Conservation (phyloP, 805 yeast genomes). For the Candida ponderosae region DNA sequence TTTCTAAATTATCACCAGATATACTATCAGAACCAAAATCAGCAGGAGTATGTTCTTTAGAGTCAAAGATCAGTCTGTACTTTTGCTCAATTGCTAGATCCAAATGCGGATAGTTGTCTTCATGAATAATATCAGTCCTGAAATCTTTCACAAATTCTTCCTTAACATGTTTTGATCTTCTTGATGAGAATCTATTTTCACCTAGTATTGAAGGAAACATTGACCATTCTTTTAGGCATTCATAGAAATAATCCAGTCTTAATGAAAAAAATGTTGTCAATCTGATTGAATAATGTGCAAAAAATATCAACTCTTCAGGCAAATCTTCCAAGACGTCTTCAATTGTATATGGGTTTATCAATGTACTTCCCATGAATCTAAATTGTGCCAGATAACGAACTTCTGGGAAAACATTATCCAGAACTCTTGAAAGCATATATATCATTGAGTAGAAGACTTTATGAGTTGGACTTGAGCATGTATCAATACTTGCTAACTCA, state of each 20-base stretch:
- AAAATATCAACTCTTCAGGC: conserved; percentile 4
- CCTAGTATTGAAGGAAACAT: conserved; percentile 12
- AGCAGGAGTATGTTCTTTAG: too few relatives aligned
- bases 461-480: conserved; percentile 6
- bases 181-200: conserved; percentile 12
- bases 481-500: conserved; percentile 8
- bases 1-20: too few relatives aligned
- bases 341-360: conserved; percentile 11
- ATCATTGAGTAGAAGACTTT: conserved; percentile 10
- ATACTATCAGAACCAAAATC: too few relatives aligned
- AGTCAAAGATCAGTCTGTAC: too few relatives aligned
- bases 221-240: conserved; percentile 13
- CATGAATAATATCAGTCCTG: conserved; percentile 5
- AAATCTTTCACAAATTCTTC: conserved; percentile 12
- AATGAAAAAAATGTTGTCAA: conserved; percentile 14
- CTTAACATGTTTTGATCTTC: conserved; percentile 8
- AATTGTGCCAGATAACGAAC: conserved; percentile 9
- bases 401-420: conserved; percentile 19
- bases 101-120: conserved; percentile 16
- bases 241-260: conserved; percentile 12
- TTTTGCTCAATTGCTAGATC: too few relatives aligned
- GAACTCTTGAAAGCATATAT: conserved; percentile 7
- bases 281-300: conserved; percentile 12
- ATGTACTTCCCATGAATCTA: conserved; percentile 19
- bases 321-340: conserved; percentile 4